Conservation (phyloP, 768 basidiomycete species). For the Lenzites betulinus region DNA sequence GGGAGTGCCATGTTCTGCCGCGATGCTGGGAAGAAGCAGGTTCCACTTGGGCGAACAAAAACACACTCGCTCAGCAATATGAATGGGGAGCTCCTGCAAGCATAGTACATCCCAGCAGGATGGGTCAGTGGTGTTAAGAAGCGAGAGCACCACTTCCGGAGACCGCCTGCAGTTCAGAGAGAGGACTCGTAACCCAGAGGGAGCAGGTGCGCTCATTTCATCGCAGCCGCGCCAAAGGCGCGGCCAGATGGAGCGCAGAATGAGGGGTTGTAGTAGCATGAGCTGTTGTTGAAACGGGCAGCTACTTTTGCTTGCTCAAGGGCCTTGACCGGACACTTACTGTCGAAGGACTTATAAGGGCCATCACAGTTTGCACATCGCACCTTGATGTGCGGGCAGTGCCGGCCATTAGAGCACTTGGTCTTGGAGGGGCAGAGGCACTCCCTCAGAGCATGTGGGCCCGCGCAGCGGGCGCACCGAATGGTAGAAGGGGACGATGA, state of each 20-base stretch:
- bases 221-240: background rate
- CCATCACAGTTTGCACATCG: constrained; percentile 2
- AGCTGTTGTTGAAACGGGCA: background rate
- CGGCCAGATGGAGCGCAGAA: constrained; percentile 1
- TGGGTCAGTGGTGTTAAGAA: background rate
- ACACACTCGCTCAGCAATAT: background rate
- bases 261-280: background rate
- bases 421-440: background rate
- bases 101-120: background rate
- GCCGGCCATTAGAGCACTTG: background rate
- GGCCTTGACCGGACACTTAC: background rate
- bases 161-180: constrained; percentile 3
- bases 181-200: background rate
- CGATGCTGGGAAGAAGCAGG: background rate
- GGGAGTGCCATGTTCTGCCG: background rate
- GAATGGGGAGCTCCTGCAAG: background rate
- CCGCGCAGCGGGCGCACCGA: background rate
- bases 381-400: constrained; percentile 5
- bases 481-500: background rate
- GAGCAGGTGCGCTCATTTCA: background rate
- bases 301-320: background rate
- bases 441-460: background rate
- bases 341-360: background rate
- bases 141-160: background rate
- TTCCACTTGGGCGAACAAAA: constrained; percentile 4